phyloP scores from a whole-genome alignment of 169 alveolate genomes.

The Cryptosporidium xiaoi region DNA sequence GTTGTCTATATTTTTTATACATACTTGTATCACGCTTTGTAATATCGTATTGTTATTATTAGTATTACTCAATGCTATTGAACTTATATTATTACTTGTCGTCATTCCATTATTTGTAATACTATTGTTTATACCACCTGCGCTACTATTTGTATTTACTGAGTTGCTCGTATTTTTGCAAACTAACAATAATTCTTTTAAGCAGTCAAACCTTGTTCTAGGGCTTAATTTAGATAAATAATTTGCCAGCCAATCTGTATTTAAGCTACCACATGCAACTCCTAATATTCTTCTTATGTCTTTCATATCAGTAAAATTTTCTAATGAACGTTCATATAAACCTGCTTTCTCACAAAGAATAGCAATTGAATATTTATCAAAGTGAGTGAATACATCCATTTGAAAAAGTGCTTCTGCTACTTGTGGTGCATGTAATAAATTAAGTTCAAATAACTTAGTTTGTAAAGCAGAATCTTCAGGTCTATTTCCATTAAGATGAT shows the following conservation, averaged over 20 bases:
- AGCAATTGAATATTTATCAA: slow-evolving; percentile 96
- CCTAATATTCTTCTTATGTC: slow-evolving; percentile 93
- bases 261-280: slow-evolving; percentile 70
- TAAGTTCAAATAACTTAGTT: slow-evolving; percentile 97
- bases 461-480: slow-evolving; percentile 98
- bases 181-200: slow-evolving; percentile 39
- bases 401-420: slow-evolving; percentile 97
- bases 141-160: background rate
- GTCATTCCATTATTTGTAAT: background rate
- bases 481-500: slow-evolving; percentile 94
- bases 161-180: slow-evolving; percentile 19
- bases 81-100: background rate
- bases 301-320: slow-evolving; percentile 92
- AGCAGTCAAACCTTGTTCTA: slow-evolving; percentile 75
- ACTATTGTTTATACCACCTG: background rate
- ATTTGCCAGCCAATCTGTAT: slow-evolving; percentile 81
- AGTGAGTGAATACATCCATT: slow-evolving; percentile 95
- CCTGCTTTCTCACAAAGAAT: slow-evolving; percentile 97
- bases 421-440: slow-evolving; percentile 92
- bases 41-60: slow-evolving; percentile 87
- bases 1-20: slow-evolving; percentile 90
- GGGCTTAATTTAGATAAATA: slow-evolving; percentile 81
- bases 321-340: slow-evolving; percentile 95
- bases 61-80: slow-evolving; percentile 8
- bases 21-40: slow-evolving; percentile 89